These are phyloP conservation scores for Nymphaea colorata DNA, from an alignment of 164 flowering plant species.

Conservation along the genomic window DNA sequence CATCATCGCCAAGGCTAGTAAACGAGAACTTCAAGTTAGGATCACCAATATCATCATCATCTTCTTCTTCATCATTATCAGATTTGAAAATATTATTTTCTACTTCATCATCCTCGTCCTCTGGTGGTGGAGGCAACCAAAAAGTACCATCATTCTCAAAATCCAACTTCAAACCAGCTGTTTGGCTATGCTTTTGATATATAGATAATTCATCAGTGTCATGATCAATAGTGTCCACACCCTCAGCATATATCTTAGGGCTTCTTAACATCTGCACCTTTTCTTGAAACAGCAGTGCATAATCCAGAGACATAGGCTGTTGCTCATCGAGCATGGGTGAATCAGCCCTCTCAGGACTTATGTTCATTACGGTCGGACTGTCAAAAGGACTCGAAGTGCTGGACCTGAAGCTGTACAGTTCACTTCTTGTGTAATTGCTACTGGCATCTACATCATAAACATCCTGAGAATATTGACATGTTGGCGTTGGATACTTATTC, in stretches of 20 bases:
- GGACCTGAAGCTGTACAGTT: constrained; percentile 40
- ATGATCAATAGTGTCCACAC: constrained; percentile 31
- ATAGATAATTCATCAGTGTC: constrained; percentile 27
- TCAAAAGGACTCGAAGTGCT: constrained; percentile 66
- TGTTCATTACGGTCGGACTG: constrained; percentile 58
- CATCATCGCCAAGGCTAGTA: constrained; percentile 30
- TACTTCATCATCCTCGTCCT: constrained; percentile 49
- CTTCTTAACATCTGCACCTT: constrained; percentile 28
- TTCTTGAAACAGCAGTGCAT: constrained; percentile 33
- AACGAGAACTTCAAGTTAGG: constrained; percentile 38
- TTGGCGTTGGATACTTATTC: constrained; percentile 45
- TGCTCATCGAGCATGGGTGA: constrained; percentile 37
- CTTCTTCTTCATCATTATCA: constrained; percentile 85
- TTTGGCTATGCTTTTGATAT: constrained; percentile 19
- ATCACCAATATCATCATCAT: constrained; percentile 26
- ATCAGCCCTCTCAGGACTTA: constrained; percentile 40
- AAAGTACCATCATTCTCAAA: constrained; percentile 66
- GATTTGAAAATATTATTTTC: constrained; percentile 51
- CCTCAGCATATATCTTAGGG: constrained; percentile 28
- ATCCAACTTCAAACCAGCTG: constrained; percentile 43
- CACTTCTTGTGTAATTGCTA: constrained; percentile 58
- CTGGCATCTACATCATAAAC: constrained; percentile 55
- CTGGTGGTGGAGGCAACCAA: constrained; percentile 92
- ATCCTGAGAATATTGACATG: constrained; percentile 44
- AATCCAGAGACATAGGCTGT: constrained; percentile 22